Base-by-base conservation (phyloP, 352 stramenopile species). In the Globisporangium yorkense region DNA sequence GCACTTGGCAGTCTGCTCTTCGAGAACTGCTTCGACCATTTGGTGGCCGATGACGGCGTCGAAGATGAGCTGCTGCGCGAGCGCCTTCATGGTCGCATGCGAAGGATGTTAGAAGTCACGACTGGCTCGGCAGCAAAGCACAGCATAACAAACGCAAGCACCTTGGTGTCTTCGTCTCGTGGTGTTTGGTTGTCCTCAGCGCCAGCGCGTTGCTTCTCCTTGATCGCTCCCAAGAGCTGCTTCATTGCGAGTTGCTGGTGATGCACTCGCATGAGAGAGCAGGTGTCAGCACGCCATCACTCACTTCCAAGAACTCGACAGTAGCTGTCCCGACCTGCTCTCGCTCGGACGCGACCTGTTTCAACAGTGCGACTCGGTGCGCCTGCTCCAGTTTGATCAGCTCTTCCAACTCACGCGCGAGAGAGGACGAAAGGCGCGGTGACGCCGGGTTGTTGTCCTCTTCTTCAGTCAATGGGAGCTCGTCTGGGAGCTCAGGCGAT, bases 41-140 rank as follows among this genome's bases (percentile, higher is more conserved):
- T 92, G 66, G 24, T 84, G 72, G 0, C 82, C 82, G 15, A 92
- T 81, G 5, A 92, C 68, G 13, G 79, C 74, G 31, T 92, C 82
- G 21, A 88, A 84, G 16, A 92, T 74, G 21, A 92, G 50, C 33
- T 77, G 55, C 44, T 80, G 70, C 6, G 74, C 61, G 40, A 73
- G 63, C 3, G 33, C 41, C 71, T 81, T 51, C 16, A 6, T 31
- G 27, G 10, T 2, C 27, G 10, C 5, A 50, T 48, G 8, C 33
- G 5, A 37, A 37, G 33, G 20, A 47, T 27, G 13, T 39, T 15
- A 49, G 29, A 16, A 33, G 12, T 27, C 29, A 27, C 29, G 5
- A 8, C 8, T n/a, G 12, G 1, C 3, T 12, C 49, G 43, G 20
- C 8, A 50, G 31, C 29, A 71, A 51, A 29, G 33, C 5, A 21